phyloP scores from a whole-genome alignment of 2,329 filamentous ascomycete species.

The Paecilomyces formosus region DNA sequence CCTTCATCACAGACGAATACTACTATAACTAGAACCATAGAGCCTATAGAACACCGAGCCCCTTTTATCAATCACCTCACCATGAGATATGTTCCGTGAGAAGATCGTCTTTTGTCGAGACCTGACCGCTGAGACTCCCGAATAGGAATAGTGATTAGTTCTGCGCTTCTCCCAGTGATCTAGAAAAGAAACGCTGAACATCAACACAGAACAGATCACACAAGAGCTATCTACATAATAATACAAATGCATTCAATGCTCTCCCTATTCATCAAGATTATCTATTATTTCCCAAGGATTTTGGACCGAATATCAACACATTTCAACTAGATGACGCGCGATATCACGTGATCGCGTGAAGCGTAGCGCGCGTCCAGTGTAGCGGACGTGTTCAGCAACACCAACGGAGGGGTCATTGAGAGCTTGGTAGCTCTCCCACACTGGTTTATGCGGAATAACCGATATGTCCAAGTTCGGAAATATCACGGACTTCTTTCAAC shows the following conservation, averaged over 20 bases:
- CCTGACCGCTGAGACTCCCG: background rate
- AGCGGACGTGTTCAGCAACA: background rate
- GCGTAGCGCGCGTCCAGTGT: background rate
- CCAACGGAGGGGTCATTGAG: background rate
- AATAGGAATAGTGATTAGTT: background rate
- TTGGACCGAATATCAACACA: background rate
- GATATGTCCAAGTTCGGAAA: slow-evolving; percentile 22
- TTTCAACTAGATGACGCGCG: background rate
- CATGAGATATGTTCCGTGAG: background rate
- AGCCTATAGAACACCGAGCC: background rate
- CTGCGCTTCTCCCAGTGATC: background rate
- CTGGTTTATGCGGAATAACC: slow-evolving; percentile 1
- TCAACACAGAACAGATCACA: background rate
- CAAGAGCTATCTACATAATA: background rate
- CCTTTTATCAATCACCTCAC: background rate
- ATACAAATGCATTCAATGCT: background rate
- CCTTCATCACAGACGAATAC: background rate
- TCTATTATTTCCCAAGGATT: background rate
- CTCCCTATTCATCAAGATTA: background rate
- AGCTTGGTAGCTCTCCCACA: background rate
- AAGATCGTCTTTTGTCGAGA: background rate
- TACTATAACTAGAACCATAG: background rate
- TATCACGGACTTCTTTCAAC: slow-evolving; percentile 43
- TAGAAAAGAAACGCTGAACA: background rate
- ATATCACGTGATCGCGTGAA: slow-evolving; percentile 9